Evolutionary conservation across 108 stramenopile species (phyloP).

Genomic region (Pseudonitzschia delicatissima): DNA sequence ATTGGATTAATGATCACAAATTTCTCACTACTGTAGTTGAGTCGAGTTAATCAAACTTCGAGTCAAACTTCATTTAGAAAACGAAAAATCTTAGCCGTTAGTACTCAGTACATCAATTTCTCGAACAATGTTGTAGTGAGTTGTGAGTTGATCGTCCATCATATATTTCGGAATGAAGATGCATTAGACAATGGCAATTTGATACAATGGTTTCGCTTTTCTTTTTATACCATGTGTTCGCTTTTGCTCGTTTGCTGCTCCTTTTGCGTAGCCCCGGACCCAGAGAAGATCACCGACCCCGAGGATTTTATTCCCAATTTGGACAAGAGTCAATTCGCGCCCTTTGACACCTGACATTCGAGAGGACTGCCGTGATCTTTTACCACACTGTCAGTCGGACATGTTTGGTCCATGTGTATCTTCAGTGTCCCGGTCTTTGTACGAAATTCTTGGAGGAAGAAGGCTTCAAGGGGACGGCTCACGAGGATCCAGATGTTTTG

Average conservation of each 20-base stretch:
- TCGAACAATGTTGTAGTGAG: too few species aligned
- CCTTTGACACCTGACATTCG: conserved; percentile 37
- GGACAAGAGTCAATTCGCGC: conserved; percentile 4
- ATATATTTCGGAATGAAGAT: too few species aligned
- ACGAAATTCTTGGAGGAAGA: conserved; percentile 22
- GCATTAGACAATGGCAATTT: too few species aligned
- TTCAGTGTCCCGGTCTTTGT: conserved; percentile 35
- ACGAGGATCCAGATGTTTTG: conserved; percentile 24
- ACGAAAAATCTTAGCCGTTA: too few species aligned
- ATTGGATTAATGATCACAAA: too few species aligned
- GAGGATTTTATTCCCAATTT: not conserved
- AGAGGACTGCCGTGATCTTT: conserved; percentile 25
- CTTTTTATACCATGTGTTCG: not conserved
- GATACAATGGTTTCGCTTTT: not conserved
- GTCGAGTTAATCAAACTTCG: too few species aligned
- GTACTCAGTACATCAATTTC: too few species aligned
- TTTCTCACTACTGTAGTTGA: too few species aligned
- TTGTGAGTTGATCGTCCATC: too few species aligned
- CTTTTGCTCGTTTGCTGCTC: not conserved
- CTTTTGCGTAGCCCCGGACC: not conserved
- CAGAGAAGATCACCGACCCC: not conserved
- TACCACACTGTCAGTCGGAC: conserved; percentile 27
- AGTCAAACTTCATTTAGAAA: too few species aligned
- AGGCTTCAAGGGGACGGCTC: conserved; percentile 26
- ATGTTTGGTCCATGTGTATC: conserved; percentile 26